Evolutionary conservation across 2,329 filamentous ascomycete species (phyloP), one percentile per base, ranked within the genome.

Genomic region (Phialemoniopsis sp.): DNA sequence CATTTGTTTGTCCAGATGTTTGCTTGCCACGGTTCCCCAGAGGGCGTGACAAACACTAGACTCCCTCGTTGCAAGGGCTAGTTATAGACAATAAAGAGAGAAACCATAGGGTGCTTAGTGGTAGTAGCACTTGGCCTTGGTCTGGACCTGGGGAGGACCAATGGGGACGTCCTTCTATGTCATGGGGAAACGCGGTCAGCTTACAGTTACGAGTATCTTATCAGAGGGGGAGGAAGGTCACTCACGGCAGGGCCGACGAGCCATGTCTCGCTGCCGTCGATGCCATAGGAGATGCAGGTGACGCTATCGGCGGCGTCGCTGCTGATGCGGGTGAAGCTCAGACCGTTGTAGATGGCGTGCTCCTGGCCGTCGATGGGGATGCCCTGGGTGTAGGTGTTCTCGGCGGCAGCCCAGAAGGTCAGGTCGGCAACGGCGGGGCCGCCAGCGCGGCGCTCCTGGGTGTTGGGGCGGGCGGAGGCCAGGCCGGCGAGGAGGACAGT

Each of bases 111-210:
- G 8, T 13, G 14, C 32, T 18, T 17, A 34, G 32, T 34, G 13
- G 32, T 16, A 17, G 21, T 15, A 19, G 40, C 45, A 47, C 15
- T 14, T 32, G 8, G 38, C 45, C 16, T 28, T 32, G 9, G 35
- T 35, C 38, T 47, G 45, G 29, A 28, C 36, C 45, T 47, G 43
- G 13, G 45, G 45, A 13, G 45, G 43, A 13, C 45, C 45, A 13
- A 47, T 46, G 8, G 38, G 39, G 14, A 46, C 43, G 29, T 38
- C 16, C 29, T 38, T n/a, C 29, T 34, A 26, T 10, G 10, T 26
- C 6, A 26, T 26, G 21, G 17, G 33, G 21, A 26, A 26, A 26
- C 10, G 21, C 6, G 21, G 21, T 26, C 21, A 26, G 21, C 21
- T 26, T 26, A 26, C 21, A 26, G 10, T 6, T 10, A 26, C 21